Percentiles rank a stretch among this genome's conserved stretches.
phyloP scores from a whole-genome alignment of 164 flowering plant species.

The Magnolia kwangsiensis region DNA sequence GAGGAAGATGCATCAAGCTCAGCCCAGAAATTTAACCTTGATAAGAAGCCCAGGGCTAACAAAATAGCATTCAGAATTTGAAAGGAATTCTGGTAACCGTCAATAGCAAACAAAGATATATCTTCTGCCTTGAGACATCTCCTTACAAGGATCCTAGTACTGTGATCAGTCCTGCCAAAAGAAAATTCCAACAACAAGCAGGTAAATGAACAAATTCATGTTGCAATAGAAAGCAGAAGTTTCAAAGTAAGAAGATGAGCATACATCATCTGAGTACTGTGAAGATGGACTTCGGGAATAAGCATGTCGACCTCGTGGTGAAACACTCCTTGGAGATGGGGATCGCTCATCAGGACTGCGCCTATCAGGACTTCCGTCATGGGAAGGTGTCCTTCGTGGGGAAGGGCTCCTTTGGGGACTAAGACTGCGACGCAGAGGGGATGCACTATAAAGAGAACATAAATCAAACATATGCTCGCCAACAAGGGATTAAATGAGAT shows the following conservation, averaged over 20 bases:
- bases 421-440: slow-evolving; percentile 44
- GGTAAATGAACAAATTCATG: not conserved
- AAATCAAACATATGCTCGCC: not conserved
- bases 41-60: slow-evolving; percentile 15
- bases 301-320: slow-evolving; percentile 47
- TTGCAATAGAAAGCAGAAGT: not conserved
- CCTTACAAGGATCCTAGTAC: not conserved
- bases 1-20: slow-evolving; percentile 16
- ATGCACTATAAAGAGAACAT: slow-evolving; percentile 34
- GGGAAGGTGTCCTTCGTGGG: slow-evolving; percentile 29
- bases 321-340: slow-evolving; percentile 45
- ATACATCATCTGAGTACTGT: slow-evolving; percentile 53
- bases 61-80: slow-evolving; percentile 24
- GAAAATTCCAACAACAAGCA: not conserved
- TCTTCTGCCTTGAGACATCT: not conserved
- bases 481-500: not conserved
- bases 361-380: slow-evolving; percentile 45
- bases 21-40: slow-evolving; percentile 19
- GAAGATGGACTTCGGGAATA: slow-evolving; percentile 63
- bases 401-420: slow-evolving; percentile 61
- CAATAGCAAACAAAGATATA: not conserved
- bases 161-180: slow-evolving; percentile 36
- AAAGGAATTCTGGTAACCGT: slow-evolving; percentile 3
- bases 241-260: slow-evolving; percentile 7
- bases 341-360: slow-evolving; percentile 38